These are phyloP conservation scores for Epichloe coenophiala DNA, from an alignment of 2,329 filamentous ascomycete genomes.

Conservation along the genomic window DNA sequence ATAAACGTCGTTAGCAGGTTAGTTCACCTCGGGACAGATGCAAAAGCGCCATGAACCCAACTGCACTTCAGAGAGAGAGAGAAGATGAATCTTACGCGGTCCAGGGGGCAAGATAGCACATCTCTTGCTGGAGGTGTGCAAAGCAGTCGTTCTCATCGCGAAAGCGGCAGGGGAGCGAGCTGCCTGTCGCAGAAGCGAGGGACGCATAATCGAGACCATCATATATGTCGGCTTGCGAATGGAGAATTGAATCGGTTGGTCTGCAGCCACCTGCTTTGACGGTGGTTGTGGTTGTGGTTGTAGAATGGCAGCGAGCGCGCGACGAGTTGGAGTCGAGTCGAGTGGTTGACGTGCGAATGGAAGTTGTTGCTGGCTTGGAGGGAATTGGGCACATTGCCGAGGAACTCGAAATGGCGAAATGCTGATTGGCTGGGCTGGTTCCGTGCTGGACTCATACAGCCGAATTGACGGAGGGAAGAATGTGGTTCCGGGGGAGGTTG, in stretches of 20 bases:
- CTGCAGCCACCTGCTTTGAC: neutral
- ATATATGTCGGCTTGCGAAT: neutral
- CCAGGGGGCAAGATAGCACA: slow-evolving; percentile 68
- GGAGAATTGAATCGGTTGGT: neutral
- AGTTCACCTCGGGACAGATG: neutral
- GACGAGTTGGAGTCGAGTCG: neutral
- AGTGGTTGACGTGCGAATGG: neutral
- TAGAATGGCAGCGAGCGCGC: neutral
- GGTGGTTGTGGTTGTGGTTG: neutral
- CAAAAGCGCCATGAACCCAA: neutral
- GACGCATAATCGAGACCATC: slow-evolving; percentile 46
- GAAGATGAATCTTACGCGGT: slow-evolving; percentile 52
- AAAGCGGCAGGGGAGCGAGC: slow-evolving; percentile 19
- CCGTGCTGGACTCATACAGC: slow-evolving; percentile 14
- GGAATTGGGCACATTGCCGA: slow-evolving; percentile 31
- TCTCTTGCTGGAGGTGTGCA: slow-evolving; percentile 69
- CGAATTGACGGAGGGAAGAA: slow-evolving; percentile 17
- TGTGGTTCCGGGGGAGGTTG: slow-evolving; percentile 7
- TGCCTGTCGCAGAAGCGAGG: slow-evolving; percentile 41
- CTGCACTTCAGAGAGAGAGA: too few species aligned
- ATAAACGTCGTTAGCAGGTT: slow-evolving; percentile 26
- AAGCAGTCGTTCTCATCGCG: slow-evolving; percentile 53
- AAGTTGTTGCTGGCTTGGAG: neutral
- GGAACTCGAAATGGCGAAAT: slow-evolving; percentile 30
- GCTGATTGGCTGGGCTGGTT: slow-evolving; percentile 28